Evolutionary conservation across 768 basidiomycete species (phyloP).

Genomic region (Candolleomyces eurysporus): DNA sequence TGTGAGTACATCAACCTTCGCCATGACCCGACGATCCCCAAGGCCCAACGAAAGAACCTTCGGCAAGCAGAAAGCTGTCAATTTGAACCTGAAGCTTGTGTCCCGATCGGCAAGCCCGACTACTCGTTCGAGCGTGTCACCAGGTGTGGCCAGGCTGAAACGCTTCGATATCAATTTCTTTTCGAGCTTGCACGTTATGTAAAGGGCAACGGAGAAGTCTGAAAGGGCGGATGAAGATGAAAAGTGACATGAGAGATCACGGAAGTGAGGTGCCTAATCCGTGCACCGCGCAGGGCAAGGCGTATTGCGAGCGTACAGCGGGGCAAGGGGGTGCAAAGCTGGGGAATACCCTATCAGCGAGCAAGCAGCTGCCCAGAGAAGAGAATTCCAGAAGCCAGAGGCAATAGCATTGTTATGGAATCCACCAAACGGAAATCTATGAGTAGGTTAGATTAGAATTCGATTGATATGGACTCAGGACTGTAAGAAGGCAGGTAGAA

Average conservation of each 20-base stretch:
- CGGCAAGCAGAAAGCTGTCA: conserved; percentile 10
- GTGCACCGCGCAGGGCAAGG: background rate
- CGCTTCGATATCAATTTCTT: conserved; percentile 7
- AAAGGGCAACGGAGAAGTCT: background rate
- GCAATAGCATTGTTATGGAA: conserved; percentile 4
- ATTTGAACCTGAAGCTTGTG: conserved; percentile 6
- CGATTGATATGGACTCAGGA: background rate
- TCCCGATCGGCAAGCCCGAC: conserved; percentile 11
- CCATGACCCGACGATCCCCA: conserved; percentile 14
- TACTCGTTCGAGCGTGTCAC: conserved; percentile 9
- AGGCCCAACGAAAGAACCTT: conserved; percentile 10
- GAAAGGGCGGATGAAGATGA: background rate
- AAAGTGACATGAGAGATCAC: background rate
- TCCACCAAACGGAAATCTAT: background rate
- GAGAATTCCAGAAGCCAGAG: background rate
- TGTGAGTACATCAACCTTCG: conserved; percentile 10
- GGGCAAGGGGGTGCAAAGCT: no score
- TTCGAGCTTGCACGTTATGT: conserved; percentile 4
- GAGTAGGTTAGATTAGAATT: background rate
- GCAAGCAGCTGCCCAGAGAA: background rate
- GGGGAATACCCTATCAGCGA: background rate
- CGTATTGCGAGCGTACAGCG: no score
- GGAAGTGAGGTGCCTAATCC: background rate
- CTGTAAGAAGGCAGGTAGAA: background rate
- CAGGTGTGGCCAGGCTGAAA: conserved; percentile 4